Evolutionary conservation across 495 filamentous ascomycete genomes (phyloP).

Genomic region (Podospora didyma): DNA sequence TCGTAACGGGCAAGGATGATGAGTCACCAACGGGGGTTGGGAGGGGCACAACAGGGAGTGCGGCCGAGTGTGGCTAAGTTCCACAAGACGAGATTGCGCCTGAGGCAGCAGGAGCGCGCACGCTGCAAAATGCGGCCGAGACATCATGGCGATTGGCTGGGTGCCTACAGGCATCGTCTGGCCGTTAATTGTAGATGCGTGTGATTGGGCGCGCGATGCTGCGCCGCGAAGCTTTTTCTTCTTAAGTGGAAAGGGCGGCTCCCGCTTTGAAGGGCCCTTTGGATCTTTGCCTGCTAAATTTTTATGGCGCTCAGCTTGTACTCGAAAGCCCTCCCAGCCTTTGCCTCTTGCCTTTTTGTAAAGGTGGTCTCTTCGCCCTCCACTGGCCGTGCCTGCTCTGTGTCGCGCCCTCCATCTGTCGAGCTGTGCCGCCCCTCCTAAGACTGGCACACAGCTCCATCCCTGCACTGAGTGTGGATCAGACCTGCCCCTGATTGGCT

Average conservation of each 20-base stretch:
- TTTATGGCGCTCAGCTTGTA: neutral
- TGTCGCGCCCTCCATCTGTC: no score
- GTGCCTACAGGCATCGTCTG: neutral
- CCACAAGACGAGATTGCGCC: no score
- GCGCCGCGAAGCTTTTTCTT: no score
- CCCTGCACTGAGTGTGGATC: slow-evolving; percentile 1
- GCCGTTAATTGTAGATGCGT: neutral
- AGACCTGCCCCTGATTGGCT: slow-evolving; percentile 10
- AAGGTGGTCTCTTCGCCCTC: no score
- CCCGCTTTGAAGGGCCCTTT: no score
- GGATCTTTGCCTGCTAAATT: no score
- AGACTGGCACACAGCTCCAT: neutral
- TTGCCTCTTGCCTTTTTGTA: neutral
- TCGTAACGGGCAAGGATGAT: neutral
- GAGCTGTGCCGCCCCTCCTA: neutral
- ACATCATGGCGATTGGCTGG: neutral
- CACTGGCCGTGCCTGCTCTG: no score
- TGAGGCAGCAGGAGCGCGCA: neutral
- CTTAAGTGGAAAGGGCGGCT: no score
- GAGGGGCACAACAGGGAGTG: neutral
- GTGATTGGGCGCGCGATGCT: neutral
- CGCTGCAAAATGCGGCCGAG: neutral
- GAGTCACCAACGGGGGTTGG: neutral
- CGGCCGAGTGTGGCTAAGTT: neutral
- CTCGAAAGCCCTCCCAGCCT: neutral